Evolutionary conservation across 805 yeast species (phyloP).

Genomic region (Saturnispora zaruensis): DNA sequence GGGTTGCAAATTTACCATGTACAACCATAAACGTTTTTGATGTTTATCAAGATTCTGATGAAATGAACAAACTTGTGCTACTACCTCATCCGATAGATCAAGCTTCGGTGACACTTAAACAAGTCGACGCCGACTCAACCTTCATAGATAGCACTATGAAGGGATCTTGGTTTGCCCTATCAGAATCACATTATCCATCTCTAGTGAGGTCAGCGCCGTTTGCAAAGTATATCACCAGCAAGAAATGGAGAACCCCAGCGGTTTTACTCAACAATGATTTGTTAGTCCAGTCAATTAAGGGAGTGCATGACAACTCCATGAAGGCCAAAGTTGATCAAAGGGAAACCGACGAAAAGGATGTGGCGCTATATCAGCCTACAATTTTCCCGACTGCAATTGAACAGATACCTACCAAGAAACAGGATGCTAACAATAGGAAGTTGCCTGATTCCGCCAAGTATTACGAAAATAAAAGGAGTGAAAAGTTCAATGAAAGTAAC

Average conservation of each 20-base stretch:
- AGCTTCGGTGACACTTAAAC: background rate
- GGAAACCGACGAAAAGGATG: slow-evolving; percentile 3
- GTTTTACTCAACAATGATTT: slow-evolving; percentile 31
- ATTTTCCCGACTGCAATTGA: slow-evolving; percentile 17
- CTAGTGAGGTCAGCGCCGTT: slow-evolving; percentile 72
- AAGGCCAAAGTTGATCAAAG: slow-evolving; percentile 3
- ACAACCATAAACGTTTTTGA: slow-evolving; percentile 77
- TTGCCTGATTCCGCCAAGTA: slow-evolving; percentile 8
- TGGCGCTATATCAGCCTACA: slow-evolving; percentile 18
- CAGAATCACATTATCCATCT: slow-evolving; percentile 69
- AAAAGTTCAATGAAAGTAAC: slow-evolving; percentile 15
- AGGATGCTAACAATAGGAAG: background rate
- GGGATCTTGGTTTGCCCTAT: slow-evolving; percentile 82
- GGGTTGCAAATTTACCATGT: slow-evolving; percentile 70
- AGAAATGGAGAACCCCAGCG: slow-evolving; percentile 35
- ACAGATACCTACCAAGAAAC: slow-evolving; percentile 11
- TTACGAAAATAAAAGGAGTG: slow-evolving; percentile 12
- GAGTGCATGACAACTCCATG: slow-evolving; percentile 38
- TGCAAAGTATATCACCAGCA: slow-evolving; percentile 49
- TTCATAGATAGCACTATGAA: slow-evolving; percentile 55
- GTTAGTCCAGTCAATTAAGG: slow-evolving; percentile 36
- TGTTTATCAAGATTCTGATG: slow-evolving; percentile 35
- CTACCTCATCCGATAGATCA: slow-evolving; percentile 59
- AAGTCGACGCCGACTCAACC: slow-evolving; percentile 34
- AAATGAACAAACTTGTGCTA: slow-evolving; percentile 35